These are phyloP conservation scores for Blastocystis sp. DNA, from an alignment of 352 stramenopile species.

Conservation along the genomic window DNA sequence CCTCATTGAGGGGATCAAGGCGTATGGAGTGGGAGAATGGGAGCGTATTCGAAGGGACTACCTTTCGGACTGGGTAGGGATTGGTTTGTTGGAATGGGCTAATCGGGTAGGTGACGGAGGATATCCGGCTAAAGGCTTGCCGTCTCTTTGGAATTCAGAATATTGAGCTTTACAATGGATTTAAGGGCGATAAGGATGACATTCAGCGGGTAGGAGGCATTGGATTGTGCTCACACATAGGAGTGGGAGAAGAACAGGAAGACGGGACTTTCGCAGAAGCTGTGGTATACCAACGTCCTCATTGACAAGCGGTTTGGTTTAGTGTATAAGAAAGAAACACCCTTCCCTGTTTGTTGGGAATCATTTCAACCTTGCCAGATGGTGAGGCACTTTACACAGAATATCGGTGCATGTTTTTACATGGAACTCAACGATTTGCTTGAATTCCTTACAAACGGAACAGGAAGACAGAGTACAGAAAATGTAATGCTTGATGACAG, in stretches of 20 bases:
- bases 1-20: slow-evolving; percentile 26
- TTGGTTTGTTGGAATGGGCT: neutral
- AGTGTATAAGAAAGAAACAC: neutral
- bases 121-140: slow-evolving; percentile 47
- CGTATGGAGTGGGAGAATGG: slow-evolving; percentile 46
- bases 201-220: neutral
- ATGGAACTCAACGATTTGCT: neutral
- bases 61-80: slow-evolving; percentile 30
- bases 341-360: neutral
- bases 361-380: neutral
- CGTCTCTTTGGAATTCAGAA: slow-evolving; percentile 29
- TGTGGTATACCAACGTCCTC: slow-evolving; percentile 31
- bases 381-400: slow-evolving; percentile 16
- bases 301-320: slow-evolving; percentile 52
- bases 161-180: slow-evolving; percentile 23
- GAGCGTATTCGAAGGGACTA: slow-evolving; percentile 29
- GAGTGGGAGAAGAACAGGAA: slow-evolving; percentile 27
- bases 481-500: neutral
- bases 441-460: neutral
- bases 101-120: slow-evolving; percentile 30
- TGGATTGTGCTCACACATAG: neutral
- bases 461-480: neutral
- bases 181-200: slow-evolving; percentile 11
- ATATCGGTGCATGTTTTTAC: slow-evolving; percentile 6
- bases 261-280: neutral